phyloP scores from a whole-genome alignment of 768 basidiomycete species.

The Tricholomella constricta region DNA sequence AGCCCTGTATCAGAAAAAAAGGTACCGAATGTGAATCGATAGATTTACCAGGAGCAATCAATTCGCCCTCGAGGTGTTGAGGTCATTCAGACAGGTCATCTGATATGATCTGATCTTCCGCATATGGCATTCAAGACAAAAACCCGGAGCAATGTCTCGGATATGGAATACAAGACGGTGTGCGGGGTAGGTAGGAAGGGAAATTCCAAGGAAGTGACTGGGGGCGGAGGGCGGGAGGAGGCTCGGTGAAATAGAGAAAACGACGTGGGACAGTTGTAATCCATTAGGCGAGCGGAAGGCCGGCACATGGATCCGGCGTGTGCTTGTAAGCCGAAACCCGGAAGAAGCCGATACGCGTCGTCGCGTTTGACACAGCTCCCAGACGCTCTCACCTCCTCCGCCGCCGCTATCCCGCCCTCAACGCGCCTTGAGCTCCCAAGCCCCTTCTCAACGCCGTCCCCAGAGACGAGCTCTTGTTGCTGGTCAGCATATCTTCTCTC shows the following conservation, averaged over 20 bases:
- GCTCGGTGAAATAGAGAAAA: not conserved
- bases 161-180: not conserved
- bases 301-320: conserved; percentile 28
- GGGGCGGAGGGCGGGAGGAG: not conserved
- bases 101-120: conserved; percentile 27
- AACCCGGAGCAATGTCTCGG: conserved; percentile 1
- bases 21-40: conserved; percentile 14
- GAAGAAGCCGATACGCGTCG: conserved; percentile 55
- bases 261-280: conserved; percentile 6
- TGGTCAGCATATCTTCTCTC: conserved; percentile 17
- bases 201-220: not conserved
- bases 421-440: conserved; percentile 39
- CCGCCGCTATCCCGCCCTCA: conserved; percentile 30
- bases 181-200: not conserved
- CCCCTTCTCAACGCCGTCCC: conserved; percentile 33
- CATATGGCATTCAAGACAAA: conserved; percentile 9
- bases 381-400: conserved; percentile 33
- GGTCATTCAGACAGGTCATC: conserved; percentile 35
- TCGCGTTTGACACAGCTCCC: conserved; percentile 47
- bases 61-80: conserved; percentile 22
- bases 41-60: conserved; percentile 16
- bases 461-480: conserved; percentile 31
- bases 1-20: conserved; percentile 20
- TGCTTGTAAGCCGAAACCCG: conserved; percentile 43
- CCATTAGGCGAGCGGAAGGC: conserved; percentile 24